Percentiles rank a stretch among this genome's conserved stretches.
These are phyloP conservation scores for Peniophora sp. DNA, from an alignment of 1,284 basidiomycete species.

Conservation along the genomic window DNA sequence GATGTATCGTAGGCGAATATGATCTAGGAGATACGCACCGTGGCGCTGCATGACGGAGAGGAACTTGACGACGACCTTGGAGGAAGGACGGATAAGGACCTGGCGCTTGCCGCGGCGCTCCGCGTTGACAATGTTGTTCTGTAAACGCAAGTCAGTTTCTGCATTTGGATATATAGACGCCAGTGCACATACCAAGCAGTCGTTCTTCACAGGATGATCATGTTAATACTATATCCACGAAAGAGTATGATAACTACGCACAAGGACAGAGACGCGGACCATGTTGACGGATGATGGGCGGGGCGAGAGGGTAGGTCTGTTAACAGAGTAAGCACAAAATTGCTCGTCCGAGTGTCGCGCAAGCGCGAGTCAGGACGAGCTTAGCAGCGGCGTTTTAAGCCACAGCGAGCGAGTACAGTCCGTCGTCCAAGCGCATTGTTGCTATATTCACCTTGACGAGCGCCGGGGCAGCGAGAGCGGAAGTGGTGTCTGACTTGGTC, in stretches of 20 bases:
- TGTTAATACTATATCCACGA: conserved; percentile 3
- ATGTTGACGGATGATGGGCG: conserved; percentile 36
- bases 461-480: conserved; percentile 9
- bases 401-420: conserved; percentile 14
- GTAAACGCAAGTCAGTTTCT: neutral
- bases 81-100: conserved; percentile 91
- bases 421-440: conserved; percentile 12
- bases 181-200: conserved; percentile 60
- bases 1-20: conserved; percentile 7
- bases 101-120: conserved; percentile 98
- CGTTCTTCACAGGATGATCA: conserved; percentile 44
- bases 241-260: conserved; percentile 29
- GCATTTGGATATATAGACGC: neutral
- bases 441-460: conserved; percentile 21
- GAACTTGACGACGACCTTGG: conserved; percentile 96
- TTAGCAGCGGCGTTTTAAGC: conserved; percentile 14
- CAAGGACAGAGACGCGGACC: conserved; percentile 82
- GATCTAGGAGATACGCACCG: conserved; percentile 53
- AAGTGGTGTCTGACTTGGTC: too few relatives aligned
- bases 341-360: conserved; percentile 77
- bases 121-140: conserved; percentile 98
- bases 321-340: conserved; percentile 27
- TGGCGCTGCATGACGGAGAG: conserved; percentile 96
- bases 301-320: conserved; percentile 17
- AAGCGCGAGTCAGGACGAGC: conserved; percentile 77